Base-by-base conservation (phyloP, 106 monocot species). In the Chionographis japonica region DNA sequence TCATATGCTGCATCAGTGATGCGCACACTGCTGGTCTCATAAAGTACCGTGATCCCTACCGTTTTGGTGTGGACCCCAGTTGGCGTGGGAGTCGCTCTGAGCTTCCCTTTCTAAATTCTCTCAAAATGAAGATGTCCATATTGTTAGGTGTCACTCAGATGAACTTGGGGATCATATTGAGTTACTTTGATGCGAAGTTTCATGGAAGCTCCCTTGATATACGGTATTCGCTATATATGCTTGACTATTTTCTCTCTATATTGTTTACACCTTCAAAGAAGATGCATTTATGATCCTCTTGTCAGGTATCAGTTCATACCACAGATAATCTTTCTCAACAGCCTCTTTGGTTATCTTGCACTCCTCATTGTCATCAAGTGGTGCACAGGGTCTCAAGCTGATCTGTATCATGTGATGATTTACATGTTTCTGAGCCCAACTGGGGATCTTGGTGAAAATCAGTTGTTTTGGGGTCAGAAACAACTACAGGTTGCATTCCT, bases 101-200 rank as follows among this genome's bases (percentile, higher is more conserved):
- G 78, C 82, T 98, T 36, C 92, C 97, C 15, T 98, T 98, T 75
- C 78, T 98, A 39, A 98, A 98, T 70, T 98, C 97, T 27, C 72
- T 98, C 20, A 98, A 98, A 77, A 98, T 98, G 97, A 98, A 98
- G 84, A 98, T 98, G 97, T 98, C 97, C 53, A 93, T 98, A 70
- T 68, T 98, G 58, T 66, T 98, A 13, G 97, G 97, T 68, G 65
- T 98, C 3, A 69, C 90, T 15, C 97, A 98, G 61, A 98, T 98
- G 97, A 98, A 98, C 61, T 70, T 98, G 50, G 97, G 97, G 43
- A 78, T 98, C 60, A 61, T 93, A 16, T 81, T 98, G 63, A 93
- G 97, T 81, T 98, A 93, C 69, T 98, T 93, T 75, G 92, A 98
- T 83, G 89, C 92, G 36, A 93, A 85, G 71, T 98, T 85, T 67